Evolutionary conservation across 108 stramenopile genomes (phyloP), one percentile per base, ranked within the genome.

Genomic region (Skeletonema grethae): DNA sequence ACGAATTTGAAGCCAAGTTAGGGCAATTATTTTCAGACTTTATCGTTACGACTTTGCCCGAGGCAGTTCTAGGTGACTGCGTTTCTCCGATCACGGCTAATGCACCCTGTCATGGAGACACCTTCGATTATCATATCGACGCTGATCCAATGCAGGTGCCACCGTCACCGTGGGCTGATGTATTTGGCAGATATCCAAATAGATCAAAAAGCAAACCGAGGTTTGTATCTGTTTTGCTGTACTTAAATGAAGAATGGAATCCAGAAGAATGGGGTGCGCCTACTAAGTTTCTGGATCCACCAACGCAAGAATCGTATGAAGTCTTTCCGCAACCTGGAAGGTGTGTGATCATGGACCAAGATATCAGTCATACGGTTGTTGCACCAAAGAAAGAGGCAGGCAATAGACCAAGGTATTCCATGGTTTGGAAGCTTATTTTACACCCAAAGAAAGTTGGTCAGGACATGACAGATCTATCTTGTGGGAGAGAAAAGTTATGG

Each of bases 361-460:
- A 90, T 61, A 61, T 84, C 28, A 74, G 76, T 1, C 89, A 90
- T 63, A 83, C 84, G 3, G 89, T 90, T 18, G 86, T 86, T 30
- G 84, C 87, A 57, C 89, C 89, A 9, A 72, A 38, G 24, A 39
- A 35, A 5, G 76, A 72, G 28, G 85, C 85, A 48, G 87, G 87
- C 3, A 78, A 81, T 29, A 63, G 87, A 46, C 89, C 89, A 22
- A 65, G 89, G 36, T 90, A 88, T 60, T 90, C 89, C 1, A 62
- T 90, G 48, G 89, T 90, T 10, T 90, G 87, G 89, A 90, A 90
- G 66, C 82, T 90, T 9, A 78, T 90, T 57, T 65, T 89, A 20
- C 88, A 89, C 71, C 88, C 88, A 16, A 86, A 80, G 66, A 39
- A 25, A 41, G 59, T 41, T 15, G 41, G 69, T 18, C 88, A 89